A percentile compares a stretch with the other conserved stretches of the same genome.
Evolutionary conservation across 176 grass and related monocot genomes (phyloP).

Genomic region (Echinochloa phyllopogon): DNA sequence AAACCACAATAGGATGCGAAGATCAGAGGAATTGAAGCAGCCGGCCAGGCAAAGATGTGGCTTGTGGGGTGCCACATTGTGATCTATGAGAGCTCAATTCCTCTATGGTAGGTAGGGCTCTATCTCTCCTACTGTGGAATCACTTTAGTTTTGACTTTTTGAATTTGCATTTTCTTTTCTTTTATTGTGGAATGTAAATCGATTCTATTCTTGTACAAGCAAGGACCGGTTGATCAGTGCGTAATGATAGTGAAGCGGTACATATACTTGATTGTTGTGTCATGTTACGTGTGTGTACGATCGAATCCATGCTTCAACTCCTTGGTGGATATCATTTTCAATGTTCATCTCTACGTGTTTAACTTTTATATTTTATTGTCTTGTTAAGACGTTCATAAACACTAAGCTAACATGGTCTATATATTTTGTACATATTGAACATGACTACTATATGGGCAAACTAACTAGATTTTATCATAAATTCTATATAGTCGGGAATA

Average conservation of each 20-base stretch:
- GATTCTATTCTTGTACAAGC: slow-evolving; percentile 18
- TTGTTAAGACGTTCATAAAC: neutral
- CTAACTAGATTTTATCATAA: neutral
- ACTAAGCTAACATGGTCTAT: neutral
- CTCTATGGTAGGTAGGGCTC: slow-evolving; percentile 10
- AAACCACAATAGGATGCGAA: slow-evolving; percentile 19
- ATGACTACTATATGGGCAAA: neutral
- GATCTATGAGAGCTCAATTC: slow-evolving; percentile 23
- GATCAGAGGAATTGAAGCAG: slow-evolving; percentile 1
- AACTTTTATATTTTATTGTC: neutral
- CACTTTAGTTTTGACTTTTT: slow-evolving; percentile 41
- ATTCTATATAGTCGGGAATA: neutral
- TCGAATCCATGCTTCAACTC: neutral
- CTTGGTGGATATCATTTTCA: neutral
- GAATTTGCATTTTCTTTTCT: neutral
- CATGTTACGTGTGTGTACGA: slow-evolving; percentile 27
- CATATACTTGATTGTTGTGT: neutral
- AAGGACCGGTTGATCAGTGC: neutral
- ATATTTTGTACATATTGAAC: neutral
- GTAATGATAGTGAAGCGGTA: neutral
- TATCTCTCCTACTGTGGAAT: slow-evolving; percentile 26
- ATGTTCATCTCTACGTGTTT: neutral
- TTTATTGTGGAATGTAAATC: slow-evolving; percentile 26
- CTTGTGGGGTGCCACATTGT: slow-evolving; percentile 36
- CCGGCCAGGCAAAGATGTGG: slow-evolving; percentile 24